phyloP scores from a whole-genome alignment of 495 filamentous ascomycete genomes.

The Aspergillus haitiensis region DNA sequence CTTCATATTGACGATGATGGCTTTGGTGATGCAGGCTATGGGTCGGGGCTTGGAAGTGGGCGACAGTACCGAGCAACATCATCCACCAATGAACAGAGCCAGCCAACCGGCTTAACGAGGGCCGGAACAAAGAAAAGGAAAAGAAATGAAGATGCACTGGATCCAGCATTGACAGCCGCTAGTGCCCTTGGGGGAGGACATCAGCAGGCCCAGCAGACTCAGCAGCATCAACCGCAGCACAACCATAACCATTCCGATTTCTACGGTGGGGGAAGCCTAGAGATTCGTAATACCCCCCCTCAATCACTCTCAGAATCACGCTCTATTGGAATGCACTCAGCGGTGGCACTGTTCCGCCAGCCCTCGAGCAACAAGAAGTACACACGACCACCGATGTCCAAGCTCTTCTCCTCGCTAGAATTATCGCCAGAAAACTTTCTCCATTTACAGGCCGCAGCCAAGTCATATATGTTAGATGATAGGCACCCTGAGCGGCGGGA shows the following conservation, averaged over 20 bases:
- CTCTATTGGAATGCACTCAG: constrained; percentile 55
- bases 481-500: constrained; percentile 56
- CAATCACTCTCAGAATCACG: constrained; percentile 49
- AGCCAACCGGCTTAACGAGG: constrained; percentile 67
- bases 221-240: constrained; percentile 34
- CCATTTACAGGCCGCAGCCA: constrained; percentile 59
- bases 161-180: constrained; percentile 41
- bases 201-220: constrained; percentile 36
- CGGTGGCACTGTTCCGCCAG: constrained; percentile 57
- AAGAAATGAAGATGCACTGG: constrained; percentile 45
- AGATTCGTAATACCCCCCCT: constrained; percentile 39
- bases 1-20: constrained; percentile 47
- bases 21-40: constrained; percentile 43
- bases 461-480: constrained; percentile 61
- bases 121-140: constrained; percentile 47
- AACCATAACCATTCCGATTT: constrained; percentile 29
- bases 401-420: constrained; percentile 58
- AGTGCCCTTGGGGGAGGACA: constrained; percentile 29
- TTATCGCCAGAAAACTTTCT: constrained; percentile 59
- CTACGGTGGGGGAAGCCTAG: constrained; percentile 38
- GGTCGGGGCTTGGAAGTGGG: constrained; percentile 27
- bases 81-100: constrained; percentile 63
- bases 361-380: constrained; percentile 57
- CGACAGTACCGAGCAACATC: constrained; percentile 34
- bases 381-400: constrained; percentile 62